phyloP scores from a whole-genome alignment of 805 yeast species.

The Myxozyma mucilagina region DNA sequence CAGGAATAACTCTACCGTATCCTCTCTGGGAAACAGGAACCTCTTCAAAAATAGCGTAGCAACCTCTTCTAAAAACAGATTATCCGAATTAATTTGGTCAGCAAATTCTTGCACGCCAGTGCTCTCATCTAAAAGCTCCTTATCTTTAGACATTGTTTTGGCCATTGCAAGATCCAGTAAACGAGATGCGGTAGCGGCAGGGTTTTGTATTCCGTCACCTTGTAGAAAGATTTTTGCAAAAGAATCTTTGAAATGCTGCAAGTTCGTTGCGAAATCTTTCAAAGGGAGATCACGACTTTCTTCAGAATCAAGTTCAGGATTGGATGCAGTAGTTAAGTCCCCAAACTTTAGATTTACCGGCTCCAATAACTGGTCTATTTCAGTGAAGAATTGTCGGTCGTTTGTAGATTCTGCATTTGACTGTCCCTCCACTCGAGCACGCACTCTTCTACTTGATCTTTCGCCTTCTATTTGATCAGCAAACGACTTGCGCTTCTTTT shows the following conservation, averaged over 20 bases:
- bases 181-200: conserved; percentile 14
- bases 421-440: conserved; percentile 34
- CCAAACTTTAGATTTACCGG: conserved; percentile 12
- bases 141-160: neutral
- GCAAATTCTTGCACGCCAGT: conserved; percentile 11
- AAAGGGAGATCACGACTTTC: conserved; percentile 4
- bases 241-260: conserved; percentile 18
- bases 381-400: conserved; percentile 19
- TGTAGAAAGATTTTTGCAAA: conserved; percentile 12
- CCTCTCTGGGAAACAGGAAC: conserved; percentile 18
- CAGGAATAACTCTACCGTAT: conserved; percentile 11
- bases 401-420: conserved; percentile 20
- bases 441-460: conserved; percentile 35
- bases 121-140: neutral
- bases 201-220: conserved; percentile 27
- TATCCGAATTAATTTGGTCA: neutral
- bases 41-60: conserved; percentile 3
- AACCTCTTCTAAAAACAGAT: conserved; percentile 3
- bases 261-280: conserved; percentile 12
- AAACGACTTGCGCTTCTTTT: conserved; percentile 19
- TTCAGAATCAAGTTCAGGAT: neutral
- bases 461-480: conserved; percentile 15
- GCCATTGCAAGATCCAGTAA: conserved; percentile 20
- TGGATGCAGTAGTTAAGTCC: conserved; percentile 1
- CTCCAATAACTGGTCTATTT: conserved; percentile 14